phyloP scores from a whole-genome alignment of 352 stramenopile genomes.

The Phytophthora gonapodyides region DNA sequence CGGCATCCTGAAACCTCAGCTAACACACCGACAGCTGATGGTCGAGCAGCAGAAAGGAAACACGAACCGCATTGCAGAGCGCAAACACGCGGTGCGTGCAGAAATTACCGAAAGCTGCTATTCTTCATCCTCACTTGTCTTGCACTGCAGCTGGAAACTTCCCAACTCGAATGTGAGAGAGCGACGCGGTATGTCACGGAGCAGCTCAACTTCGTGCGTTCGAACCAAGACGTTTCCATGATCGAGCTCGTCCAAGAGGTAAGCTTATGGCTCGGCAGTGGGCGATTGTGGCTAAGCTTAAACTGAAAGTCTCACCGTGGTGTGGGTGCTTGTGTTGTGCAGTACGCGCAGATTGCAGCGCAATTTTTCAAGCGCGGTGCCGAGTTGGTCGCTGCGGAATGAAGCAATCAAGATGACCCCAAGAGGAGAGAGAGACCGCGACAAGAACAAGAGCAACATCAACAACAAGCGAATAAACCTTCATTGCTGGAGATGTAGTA shows the following conservation, averaged over 20 bases:
- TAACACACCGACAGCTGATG: constrained; percentile 33
- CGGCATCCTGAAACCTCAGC: neutral
- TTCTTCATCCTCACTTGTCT: constrained; percentile 2
- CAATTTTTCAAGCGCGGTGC: constrained; percentile 32
- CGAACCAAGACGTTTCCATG: constrained; percentile 16
- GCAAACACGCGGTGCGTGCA: constrained; percentile 52
- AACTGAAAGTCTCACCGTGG: constrained; percentile 4
- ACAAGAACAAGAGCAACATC: too few relatives aligned
- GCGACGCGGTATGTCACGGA: constrained; percentile 34
- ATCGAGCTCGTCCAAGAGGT: constrained; percentile 40
- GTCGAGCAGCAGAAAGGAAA: constrained; percentile 66
- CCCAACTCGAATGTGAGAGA: constrained; percentile 39
- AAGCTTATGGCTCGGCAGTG: neutral
- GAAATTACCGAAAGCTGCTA: neutral
- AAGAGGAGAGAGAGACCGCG: constrained; percentile 17
- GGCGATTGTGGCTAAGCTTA: neutral
- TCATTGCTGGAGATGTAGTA: too few relatives aligned
- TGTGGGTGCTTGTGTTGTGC: neutral
- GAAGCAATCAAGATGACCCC: constrained; percentile 7
- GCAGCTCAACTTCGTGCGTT: constrained; percentile 22
- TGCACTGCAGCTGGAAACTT: constrained; percentile 33
- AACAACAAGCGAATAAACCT: too few relatives aligned
- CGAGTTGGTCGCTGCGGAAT: constrained; percentile 9
- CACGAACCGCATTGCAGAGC: constrained; percentile 56
- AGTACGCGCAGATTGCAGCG: constrained; percentile 31